Evolutionary conservation across 179 eudicot species (phyloP), one percentile per base, ranked within the genome.

Genomic region (Patellifolia procumbens): DNA sequence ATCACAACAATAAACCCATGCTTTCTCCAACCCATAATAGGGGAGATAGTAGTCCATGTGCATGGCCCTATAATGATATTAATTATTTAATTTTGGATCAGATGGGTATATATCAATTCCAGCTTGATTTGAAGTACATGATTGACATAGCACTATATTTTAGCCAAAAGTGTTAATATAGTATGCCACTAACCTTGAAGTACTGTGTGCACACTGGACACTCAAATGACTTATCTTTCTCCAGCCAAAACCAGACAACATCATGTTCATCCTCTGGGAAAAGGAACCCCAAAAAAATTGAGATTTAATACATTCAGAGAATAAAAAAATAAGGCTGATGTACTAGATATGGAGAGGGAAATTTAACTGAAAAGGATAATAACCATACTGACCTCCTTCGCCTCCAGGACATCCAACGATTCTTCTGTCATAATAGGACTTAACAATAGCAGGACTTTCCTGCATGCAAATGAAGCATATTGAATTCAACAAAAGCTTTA

Each of bases 361-460:
- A 20, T 73, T 32, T 52, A 51, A 37, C n/a, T 0, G 51, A 58
- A 26, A 35, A 42, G 4, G 45, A 34, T 3, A 16, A 26, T 53
- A 32, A 24, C 4, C 11, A 73, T 17, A 81, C 83, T 52, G 39
- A 93, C 99, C 95, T 81, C 92, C 98, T 86, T 95, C 95, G 64
- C 83, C 99, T 53, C 97, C 97, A 70, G 95, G 98, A 85, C 97
- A 92, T 66, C 97, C 93, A 74, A 94, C 92, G 84, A 92, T 94
- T 83, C 98, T 88, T 85, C 76, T 87, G 82, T 85, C 91, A 73
- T 77, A 90, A 86, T 83, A 85, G 58, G 97, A 94, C 76, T 87
- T 81, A n/a, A 94, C 81, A 82, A 92, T 76, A 70, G 98, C 91
- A 71, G 97, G 97, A 35, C 73, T 80, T 86, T 94, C 98, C 98